These are phyloP conservation scores for Linum tenue DNA, from an alignment of 345 rosid genomes.

Conservation along the genomic window DNA sequence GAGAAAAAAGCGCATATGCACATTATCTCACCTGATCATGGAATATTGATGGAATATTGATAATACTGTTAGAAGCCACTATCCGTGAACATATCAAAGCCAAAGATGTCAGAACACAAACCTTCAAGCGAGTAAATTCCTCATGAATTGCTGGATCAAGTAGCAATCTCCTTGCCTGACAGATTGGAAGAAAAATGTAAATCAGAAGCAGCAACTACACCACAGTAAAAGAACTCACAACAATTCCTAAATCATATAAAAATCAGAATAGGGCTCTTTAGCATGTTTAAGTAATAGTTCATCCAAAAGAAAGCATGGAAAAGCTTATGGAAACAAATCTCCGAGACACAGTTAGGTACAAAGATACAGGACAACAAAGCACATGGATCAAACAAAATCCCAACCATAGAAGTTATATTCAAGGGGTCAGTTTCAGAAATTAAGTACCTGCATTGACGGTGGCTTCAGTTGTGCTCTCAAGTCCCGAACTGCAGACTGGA, in stretches of 20 bases:
- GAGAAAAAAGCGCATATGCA: background rate
- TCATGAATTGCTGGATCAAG: conserved; percentile 97
- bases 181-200: conserved; percentile 11
- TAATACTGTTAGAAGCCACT: conserved; percentile 5
- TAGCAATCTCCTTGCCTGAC: conserved; percentile 81
- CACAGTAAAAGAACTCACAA: background rate
- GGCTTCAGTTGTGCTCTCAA: conserved; percentile 93
- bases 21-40: background rate
- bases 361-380: background rate
- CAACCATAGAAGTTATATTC: conserved; percentile 54
- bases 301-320: background rate
- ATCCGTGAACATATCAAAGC: background rate
- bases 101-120: conserved; percentile 23
- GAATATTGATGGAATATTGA: background rate
- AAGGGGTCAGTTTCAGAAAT: background rate
- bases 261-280: too few relatives aligned
- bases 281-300: too few relatives aligned
- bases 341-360: too few relatives aligned
- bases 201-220: background rate
- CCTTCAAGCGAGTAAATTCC: conserved; percentile 90
- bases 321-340: background rate
- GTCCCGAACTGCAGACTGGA: conserved; percentile 87
- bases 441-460: conserved; percentile 86
- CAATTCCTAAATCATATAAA: background rate
- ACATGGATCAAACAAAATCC: conserved; percentile 14